Base-by-base conservation (phyloP, 139 green algal species). In the Coelastrella sp. region DNA sequence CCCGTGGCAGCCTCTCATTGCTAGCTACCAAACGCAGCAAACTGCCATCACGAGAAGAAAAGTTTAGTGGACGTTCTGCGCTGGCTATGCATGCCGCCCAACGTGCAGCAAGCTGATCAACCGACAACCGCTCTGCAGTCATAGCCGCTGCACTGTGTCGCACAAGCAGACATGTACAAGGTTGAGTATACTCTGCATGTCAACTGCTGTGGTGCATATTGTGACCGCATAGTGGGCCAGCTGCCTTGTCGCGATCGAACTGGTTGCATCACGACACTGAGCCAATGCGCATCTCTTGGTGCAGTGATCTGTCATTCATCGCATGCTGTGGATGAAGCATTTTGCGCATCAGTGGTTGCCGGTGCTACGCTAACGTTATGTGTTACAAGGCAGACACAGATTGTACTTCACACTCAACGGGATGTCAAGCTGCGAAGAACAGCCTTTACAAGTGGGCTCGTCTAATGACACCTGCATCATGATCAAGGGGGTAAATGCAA, bases 181-280 rank as follows among this genome's bases (percentile, higher is more conserved):
- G 5, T 2, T 38, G 30, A 4, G 2, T 71, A 23, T 7, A 11
- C 2, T 23, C 7, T 71, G 62, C 2, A 51, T 1, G 0, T n/a
- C n/a, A n/a, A n/a, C n/a, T n/a, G n/a, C n/a, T n/a, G n/a, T n/a
- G n/a, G n/a, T n/a, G n/a, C n/a, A n/a, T n/a, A n/a, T n/a, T n/a
- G n/a, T n/a, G n/a, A n/a, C n/a, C n/a, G n/a, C n/a, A n/a, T n/a
- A n/a, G n/a, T n/a, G n/a, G 48, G 11, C 21, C 68, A 48, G 21
- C 37, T 77, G 30, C 40, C 68, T 77, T 15, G 68, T 37, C 68
- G 37, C 3, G 68, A 77, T 77, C 68, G 68, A 77, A 57, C 45
- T 57, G 45, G 11, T 57, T 9, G 45, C 15, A 57, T 57, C 45
- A 57, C 45, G 11, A 13, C 45, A 57, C 45, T 57, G 45, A 57